phyloP scores from a whole-genome alignment of 2,329 filamentous ascomycete genomes.

The Cladosporium sp. region DNA sequence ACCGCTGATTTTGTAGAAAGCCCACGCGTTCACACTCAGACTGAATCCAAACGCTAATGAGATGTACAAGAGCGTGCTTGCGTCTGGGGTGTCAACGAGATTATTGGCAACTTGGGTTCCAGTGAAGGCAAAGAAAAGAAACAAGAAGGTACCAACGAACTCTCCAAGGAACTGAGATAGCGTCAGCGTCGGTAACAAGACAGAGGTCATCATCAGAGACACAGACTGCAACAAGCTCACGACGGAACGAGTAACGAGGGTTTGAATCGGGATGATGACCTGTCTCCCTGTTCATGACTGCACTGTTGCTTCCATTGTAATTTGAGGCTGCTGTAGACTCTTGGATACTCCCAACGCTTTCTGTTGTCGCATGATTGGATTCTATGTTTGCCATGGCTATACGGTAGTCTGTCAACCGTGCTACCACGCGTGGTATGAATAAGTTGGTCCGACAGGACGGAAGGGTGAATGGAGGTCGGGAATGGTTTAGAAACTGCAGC shows the following conservation, averaged over 20 bases:
- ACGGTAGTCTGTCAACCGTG: neutral
- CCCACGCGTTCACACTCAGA: slow-evolving; percentile 26
- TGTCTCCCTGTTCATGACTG: neutral
- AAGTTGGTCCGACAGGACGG: no score
- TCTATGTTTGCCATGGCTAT: neutral
- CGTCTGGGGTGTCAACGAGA: neutral
- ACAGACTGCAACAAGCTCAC: neutral
- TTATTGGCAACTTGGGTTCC: slow-evolving; percentile 3
- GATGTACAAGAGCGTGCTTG: slow-evolving; percentile 24
- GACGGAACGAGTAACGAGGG: neutral
- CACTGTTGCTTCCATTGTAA: neutral
- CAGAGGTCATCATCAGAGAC: neutral
- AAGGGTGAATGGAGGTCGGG: no score
- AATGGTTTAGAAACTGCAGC: no score
- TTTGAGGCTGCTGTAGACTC: neutral
- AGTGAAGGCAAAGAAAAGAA: slow-evolving; percentile 31
- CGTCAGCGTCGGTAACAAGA: neutral
- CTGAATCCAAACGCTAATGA: slow-evolving; percentile 25
- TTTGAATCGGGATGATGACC: neutral
- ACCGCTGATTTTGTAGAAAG: slow-evolving; percentile 24
- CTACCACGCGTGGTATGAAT: neutral
- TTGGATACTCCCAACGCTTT: neutral
- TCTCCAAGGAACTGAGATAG: slow-evolving; percentile 18
- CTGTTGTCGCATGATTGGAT: neutral
- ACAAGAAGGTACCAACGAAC: slow-evolving; percentile 31